Conservation (phyloP, 495 filamentous ascomycete genomes). For the Ramalina intermedia region DNA sequence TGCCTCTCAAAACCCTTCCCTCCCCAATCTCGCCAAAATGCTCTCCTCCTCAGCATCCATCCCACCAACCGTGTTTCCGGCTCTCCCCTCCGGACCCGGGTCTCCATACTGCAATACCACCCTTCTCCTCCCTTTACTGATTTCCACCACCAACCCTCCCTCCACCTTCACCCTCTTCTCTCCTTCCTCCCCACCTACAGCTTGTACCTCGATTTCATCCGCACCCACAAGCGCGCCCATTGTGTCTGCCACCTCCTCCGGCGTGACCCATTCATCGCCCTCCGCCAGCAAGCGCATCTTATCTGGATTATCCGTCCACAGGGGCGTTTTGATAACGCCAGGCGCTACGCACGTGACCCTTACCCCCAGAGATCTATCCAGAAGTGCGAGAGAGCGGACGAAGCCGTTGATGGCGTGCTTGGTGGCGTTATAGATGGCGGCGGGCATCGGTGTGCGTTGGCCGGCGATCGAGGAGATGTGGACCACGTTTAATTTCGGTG, state of each 20-base stretch:
- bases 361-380: slow-evolving; percentile 41
- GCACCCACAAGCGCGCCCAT: slow-evolving; percentile 48
- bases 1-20: slow-evolving; percentile 27
- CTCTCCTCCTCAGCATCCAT: slow-evolving; percentile 26
- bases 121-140: slow-evolving; percentile 35
- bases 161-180: slow-evolving; percentile 5
- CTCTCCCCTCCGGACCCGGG: slow-evolving; percentile 35
- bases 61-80: slow-evolving; percentile 34
- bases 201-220: slow-evolving; percentile 21
- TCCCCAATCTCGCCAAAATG: slow-evolving; percentile 29
- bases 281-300: slow-evolving; percentile 42
- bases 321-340: slow-evolving; percentile 49
- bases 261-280: slow-evolving; percentile 43
- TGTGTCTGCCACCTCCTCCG: slow-evolving; percentile 49
- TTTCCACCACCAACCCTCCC: slow-evolving; percentile 45
- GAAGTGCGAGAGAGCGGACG: slow-evolving; percentile 34
- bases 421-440: slow-evolving; percentile 45
- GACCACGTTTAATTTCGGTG: slow-evolving; percentile 37
- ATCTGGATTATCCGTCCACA: slow-evolving; percentile 57
- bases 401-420: slow-evolving; percentile 52
- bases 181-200: background rate
- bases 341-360: slow-evolving; percentile 52
- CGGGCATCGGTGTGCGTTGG: slow-evolving; percentile 33
- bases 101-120: slow-evolving; percentile 40
- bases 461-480: slow-evolving; percentile 51